Percentiles rank a stretch among this genome's conserved stretches.
These are phyloP conservation scores for Trichosporon faecale DNA, from an alignment of 1,284 basidiomycete species.

Conservation along the genomic window DNA sequence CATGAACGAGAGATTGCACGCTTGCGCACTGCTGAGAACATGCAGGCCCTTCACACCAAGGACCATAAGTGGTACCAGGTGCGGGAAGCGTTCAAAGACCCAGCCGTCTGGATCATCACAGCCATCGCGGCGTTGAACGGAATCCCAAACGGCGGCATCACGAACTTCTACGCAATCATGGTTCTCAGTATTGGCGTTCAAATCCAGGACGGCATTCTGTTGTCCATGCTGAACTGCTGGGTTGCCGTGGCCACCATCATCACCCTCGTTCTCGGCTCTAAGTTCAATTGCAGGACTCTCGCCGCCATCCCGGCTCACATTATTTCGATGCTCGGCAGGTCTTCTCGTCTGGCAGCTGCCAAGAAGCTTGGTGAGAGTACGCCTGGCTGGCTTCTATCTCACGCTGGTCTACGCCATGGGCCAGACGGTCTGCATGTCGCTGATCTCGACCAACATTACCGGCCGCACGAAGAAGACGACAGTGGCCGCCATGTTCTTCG, in stretches of 20 bases:
- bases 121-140: conserved; percentile 17
- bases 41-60: conserved; percentile 34
- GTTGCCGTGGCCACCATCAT: conserved; percentile 21
- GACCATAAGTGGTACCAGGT: conserved; percentile 32
- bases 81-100: conserved; percentile 31
- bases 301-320: conserved; percentile 15
- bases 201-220: conserved; percentile 18
- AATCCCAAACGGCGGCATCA: conserved; percentile 26
- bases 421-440: conserved; percentile 8
- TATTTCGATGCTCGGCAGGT: conserved; percentile 22
- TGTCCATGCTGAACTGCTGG: conserved; percentile 22
- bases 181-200: conserved; percentile 27
- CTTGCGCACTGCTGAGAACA: conserved; percentile 31
- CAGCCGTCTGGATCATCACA: conserved; percentile 5
- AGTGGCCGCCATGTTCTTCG: conserved; percentile 23
- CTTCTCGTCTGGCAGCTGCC: conserved; percentile 26
- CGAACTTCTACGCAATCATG: conserved; percentile 30
- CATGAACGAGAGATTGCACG: conserved; percentile 34
- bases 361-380: background rate
- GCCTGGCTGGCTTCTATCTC: conserved; percentile 18
- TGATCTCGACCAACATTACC: conserved; percentile 19
- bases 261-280: conserved; percentile 25
- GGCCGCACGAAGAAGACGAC: conserved; percentile 32
- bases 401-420: conserved; percentile 4
- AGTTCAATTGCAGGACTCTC: conserved; percentile 16